These are phyloP conservation scores for Candida caryicola DNA, from an alignment of 805 yeast species.

Conservation along the genomic window DNA sequence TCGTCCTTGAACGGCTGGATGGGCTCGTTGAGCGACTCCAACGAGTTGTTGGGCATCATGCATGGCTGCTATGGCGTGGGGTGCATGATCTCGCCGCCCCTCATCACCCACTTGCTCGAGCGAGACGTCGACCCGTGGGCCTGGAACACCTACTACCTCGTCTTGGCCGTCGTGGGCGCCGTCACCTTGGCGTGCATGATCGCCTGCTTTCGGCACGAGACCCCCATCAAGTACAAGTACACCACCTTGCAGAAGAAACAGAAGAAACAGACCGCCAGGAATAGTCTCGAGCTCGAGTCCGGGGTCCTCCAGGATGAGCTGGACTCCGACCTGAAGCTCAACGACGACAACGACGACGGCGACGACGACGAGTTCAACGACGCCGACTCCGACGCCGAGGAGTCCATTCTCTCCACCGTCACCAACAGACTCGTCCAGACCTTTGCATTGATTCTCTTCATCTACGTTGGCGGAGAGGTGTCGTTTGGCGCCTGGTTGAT, in stretches of 20 bases:
- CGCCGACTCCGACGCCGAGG: too few relatives aligned
- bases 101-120: conserved; percentile 41
- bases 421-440: conserved; percentile 5
- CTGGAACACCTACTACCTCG: conserved; percentile 48
- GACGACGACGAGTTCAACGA: conserved; percentile 2
- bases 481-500: conserved; percentile 55
- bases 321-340: conserved; percentile 13
- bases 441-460: conserved; percentile 41
- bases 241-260: conserved; percentile 11
- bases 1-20: conserved; percentile 54
- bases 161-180: conserved; percentile 29
- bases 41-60: conserved; percentile 49
- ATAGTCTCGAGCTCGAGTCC: conserved; percentile 3
- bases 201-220: conserved; percentile 39
- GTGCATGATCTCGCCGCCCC: conserved; percentile 49
- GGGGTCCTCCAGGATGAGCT: conserved; percentile 5
- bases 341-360: background rate
- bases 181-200: conserved; percentile 20
- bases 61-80: conserved; percentile 57
- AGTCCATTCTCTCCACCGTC: background rate
- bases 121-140: conserved; percentile 35
- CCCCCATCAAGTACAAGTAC: conserved; percentile 44
- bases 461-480: conserved; percentile 52
- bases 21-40: conserved; percentile 45
- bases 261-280: background rate